Percentiles rank a stretch among this genome's conserved stretches.
These are phyloP conservation scores for Fusarium citri DNA, from an alignment of 2,329 filamentous ascomycete genomes.

Conservation along the genomic window DNA sequence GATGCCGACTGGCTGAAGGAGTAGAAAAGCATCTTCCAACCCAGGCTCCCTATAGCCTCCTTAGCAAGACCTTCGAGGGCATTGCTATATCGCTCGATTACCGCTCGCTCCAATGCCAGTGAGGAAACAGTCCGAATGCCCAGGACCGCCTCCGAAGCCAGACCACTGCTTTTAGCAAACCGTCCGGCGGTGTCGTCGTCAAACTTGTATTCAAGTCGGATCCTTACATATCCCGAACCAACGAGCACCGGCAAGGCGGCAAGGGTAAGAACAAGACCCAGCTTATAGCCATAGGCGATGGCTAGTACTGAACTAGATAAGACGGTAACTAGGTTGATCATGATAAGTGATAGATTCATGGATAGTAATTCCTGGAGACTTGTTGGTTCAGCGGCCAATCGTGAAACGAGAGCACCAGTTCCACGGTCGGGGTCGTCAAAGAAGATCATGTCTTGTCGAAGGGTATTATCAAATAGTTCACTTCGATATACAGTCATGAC, in stretches of 20 bases:
- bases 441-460: slow-evolving; percentile 66
- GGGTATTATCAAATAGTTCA: slow-evolving; percentile 62
- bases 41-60: slow-evolving; percentile 47
- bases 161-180: slow-evolving; percentile 60
- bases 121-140: slow-evolving; percentile 63
- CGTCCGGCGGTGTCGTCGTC: slow-evolving; percentile 57
- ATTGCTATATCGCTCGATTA: slow-evolving; percentile 53
- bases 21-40: slow-evolving; percentile 57
- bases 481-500: slow-evolving; percentile 52
- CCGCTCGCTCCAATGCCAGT: slow-evolving; percentile 58
- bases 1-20: slow-evolving; percentile 56
- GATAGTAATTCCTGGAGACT: slow-evolving; percentile 64
- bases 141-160: slow-evolving; percentile 62
- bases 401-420: slow-evolving; percentile 54
- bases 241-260: slow-evolving; percentile 60
- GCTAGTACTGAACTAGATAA: slow-evolving; percentile 59
- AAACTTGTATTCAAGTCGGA: slow-evolving; percentile 61
- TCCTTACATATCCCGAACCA: slow-evolving; percentile 59
- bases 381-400: slow-evolving; percentile 55
- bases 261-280: slow-evolving; percentile 61
- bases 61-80: slow-evolving; percentile 49
- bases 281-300: slow-evolving; percentile 61
- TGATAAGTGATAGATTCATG: slow-evolving; percentile 60
- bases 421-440: slow-evolving; percentile 55
- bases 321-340: slow-evolving; percentile 60